A percentile compares a stretch with the other conserved stretches of the same genome.
These are phyloP conservation scores for Papiliotrema fonsecae DNA, from an alignment of 1,284 basidiomycete genomes.

Conservation along the genomic window DNA sequence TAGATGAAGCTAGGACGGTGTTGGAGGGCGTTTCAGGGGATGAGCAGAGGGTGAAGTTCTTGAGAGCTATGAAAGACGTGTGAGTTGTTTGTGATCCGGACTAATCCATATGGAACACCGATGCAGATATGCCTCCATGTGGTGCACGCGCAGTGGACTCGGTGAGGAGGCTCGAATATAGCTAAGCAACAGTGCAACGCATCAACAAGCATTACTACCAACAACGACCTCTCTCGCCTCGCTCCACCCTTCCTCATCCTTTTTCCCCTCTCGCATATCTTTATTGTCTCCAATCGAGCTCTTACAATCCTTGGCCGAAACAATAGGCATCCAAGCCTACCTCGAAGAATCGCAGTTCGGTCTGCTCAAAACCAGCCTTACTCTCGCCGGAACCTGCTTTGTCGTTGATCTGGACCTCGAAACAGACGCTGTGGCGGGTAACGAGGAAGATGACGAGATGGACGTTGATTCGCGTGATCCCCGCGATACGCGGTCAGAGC, in stretches of 20 bases:
- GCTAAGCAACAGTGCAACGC: slow-evolving; percentile 28
- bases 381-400: slow-evolving; percentile 37
- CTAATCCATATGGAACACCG: not conserved
- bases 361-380: slow-evolving; percentile 30
- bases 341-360: slow-evolving; percentile 45
- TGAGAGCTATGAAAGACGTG: slow-evolving; percentile 31
- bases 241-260: not conserved
- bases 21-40: not conserved
- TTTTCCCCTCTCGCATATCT: slow-evolving; percentile 11
- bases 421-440: slow-evolving; percentile 19
- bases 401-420: slow-evolving; percentile 44
- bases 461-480: no score
- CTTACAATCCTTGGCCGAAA: slow-evolving; percentile 23
- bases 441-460: slow-evolving; percentile 21
- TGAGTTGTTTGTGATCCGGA: slow-evolving; percentile 9
- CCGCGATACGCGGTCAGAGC: slow-evolving; percentile 10
- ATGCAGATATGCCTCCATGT: no score
- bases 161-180: no score
- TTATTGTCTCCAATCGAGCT: slow-evolving; percentile 25
- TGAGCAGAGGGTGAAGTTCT: slow-evolving; percentile 17
- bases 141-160: no score
- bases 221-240: not conserved
- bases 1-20: slow-evolving; percentile 9
- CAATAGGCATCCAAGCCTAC: slow-evolving; percentile 33
- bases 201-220: slow-evolving; percentile 25